Evolutionary conservation across 2,329 filamentous ascomycete genomes (phyloP), one percentile per base, ranked within the genome.

Genomic region (Ophiostoma novo-ulmi): DNA sequence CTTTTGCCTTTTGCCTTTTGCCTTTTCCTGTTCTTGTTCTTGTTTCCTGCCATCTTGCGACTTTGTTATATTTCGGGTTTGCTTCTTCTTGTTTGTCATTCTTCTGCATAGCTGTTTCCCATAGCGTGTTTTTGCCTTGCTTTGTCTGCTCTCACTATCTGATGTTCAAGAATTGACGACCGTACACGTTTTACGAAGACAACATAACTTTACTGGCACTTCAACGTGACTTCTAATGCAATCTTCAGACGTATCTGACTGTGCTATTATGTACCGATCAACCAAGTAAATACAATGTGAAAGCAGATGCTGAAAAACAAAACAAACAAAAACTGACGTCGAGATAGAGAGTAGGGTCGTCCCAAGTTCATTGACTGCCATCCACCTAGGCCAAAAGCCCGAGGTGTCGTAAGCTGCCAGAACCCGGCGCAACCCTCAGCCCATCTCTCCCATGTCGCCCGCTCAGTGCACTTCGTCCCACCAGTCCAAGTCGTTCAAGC

Each of bases 151-250:
- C n/a, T 66, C 39, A 52, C 7, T 31, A 61, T 61, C 58, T 63
- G 58, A 63, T 63, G 58, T n/a, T 63, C 26, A 63, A 63, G 65
- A 67, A 67, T 41, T 67, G 11, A 67, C 22, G 65, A 67, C 38
- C 38, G 65, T 41, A 66, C 38, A 39, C n/a, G 63, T 39, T 58
- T 66, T 66, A 66, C 63, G 26, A 66, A 38, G 26, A 64, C 31
- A 65, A 22, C 63, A 8, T 5, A 17, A 26, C 52, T 63, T 63
- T 26, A 63, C 58, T 63, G 5, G 58, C 13, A 39, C 14, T 22
- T 20, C 36, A 31, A 13, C 17, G 22, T 48, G 58, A 35, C 58
- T 63, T 17, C 6, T 14, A 17, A 35, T 63, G 26, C 58, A 35
- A 20, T 35, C 26, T 35, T 35, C 58, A 63, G 58, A 63, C 26